Evolutionary conservation across 2,329 filamentous ascomycete species (phyloP), one percentile per base, ranked within the genome.

Genomic region (Pyricularia sp.): DNA sequence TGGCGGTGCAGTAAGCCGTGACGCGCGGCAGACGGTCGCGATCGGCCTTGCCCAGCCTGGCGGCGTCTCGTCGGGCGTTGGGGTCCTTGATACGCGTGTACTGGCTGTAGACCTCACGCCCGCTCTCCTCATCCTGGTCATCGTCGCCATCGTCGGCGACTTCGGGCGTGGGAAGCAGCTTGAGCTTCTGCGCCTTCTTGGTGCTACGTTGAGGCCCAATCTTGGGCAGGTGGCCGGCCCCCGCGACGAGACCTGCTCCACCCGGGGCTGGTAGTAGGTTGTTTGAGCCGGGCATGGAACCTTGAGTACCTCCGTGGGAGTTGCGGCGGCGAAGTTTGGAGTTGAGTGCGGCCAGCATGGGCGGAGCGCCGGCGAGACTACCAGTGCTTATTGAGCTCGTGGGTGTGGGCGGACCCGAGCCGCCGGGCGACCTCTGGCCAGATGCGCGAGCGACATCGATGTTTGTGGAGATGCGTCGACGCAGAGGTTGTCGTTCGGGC

Each of bases 51-150:
- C 95, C 95, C 59, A 99, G 80, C 69, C 94, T 85, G 31, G 95
- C 95, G 20, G 95, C 95, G 83, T 98, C 94, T 74, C 95, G 87
- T 71, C 95, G 85, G 10, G 95, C 95, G 0, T 91, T 97, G 0
- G 94, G 94, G 76, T 99, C 95, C 78, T 98, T 98, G 80, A 99
- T 99, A 64, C 95, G 87, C 10, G 94, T 97, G 78, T 97, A 98
- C 78, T 99, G 95, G 30, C 94, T 94, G 81, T 99, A 99, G 36
- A 99, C 95, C 77, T 99, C 95, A 72, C 94, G 85, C 11, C 94
- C 93, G 75, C 92, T 95, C 79, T 97, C 94, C 75, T 97, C 94
- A 71, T 98, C 94, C 33, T 66, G 30, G n/a, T 61, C 58, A n/a
- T 26, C 58, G n/a, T 61, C 58, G 73, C 84, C 88, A 63, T 94